Evolutionary conservation across 306 rosid genomes (phyloP).

Genomic region (Vigna unguiculata): DNA sequence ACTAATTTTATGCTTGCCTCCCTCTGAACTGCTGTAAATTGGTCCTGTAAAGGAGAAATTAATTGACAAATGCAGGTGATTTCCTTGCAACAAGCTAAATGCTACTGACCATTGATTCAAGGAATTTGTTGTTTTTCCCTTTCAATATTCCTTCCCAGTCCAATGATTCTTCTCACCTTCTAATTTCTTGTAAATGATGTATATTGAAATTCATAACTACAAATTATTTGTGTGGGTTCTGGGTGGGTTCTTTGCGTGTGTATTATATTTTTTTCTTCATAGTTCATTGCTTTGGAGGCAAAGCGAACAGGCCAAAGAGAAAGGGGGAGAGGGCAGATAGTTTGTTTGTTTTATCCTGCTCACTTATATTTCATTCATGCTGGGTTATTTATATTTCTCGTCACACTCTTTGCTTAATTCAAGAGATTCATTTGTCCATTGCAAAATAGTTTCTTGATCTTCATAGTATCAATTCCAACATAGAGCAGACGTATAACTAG

Average conservation of each 20-base stretch:
- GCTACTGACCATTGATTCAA: conserved; percentile 74
- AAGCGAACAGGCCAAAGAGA: conserved; percentile 22
- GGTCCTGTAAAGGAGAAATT: conserved; percentile 55
- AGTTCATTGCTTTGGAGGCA: conserved; percentile 45
- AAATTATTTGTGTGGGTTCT: conserved; percentile 67
- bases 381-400: conserved; percentile 35
- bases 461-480: background rate
- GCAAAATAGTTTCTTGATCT: conserved; percentile 13
- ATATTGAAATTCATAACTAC: conserved; percentile 65
- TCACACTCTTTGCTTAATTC: conserved; percentile 28
- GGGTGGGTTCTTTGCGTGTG: conserved; percentile 61
- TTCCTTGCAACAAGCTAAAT: conserved; percentile 55
- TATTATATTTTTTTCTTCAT: conserved; percentile 66
- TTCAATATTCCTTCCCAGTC: conserved; percentile 53
- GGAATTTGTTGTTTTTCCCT: conserved; percentile 60
- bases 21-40: conserved; percentile 51
- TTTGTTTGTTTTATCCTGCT: conserved; percentile 37
- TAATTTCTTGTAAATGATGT: conserved; percentile 82
- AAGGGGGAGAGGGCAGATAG: conserved; percentile 23
- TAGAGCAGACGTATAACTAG: background rate
- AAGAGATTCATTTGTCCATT: conserved; percentile 30
- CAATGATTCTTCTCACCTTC: conserved; percentile 58
- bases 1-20: conserved; percentile 44
- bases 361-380: conserved; percentile 30
- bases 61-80: conserved; percentile 60